Evolutionary conservation across 352 stramenopile species (phyloP), one percentile per base, ranked within the genome.

Genomic region (Pythium utonaiense): DNA sequence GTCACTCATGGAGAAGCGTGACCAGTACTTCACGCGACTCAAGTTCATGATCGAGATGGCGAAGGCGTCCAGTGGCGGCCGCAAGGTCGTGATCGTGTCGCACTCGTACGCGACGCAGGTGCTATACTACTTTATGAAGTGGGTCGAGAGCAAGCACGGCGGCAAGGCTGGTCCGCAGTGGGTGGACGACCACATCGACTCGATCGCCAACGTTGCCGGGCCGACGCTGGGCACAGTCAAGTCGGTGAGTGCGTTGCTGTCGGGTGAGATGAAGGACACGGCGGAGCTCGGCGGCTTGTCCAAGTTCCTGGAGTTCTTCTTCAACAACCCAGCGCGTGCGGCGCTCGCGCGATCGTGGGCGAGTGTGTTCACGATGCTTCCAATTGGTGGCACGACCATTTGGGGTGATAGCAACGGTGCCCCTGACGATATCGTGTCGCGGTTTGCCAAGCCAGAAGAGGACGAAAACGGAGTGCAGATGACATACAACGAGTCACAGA

Each of bases 221-320:
- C 77, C 96, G 22, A 89, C 95, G 6, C 72, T 98, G 27, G 96
- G 96, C n/a, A 84, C 86, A 6, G 71, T 92, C 31, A 99, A 99
- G 76, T 84, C 86, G 0, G 86, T 97, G 21, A 93, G 90, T 58
- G 88, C 94, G 19, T 57, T 98, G 28, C 75, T 98, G 42, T 98
- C 91, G 2, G 96, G 96, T 5, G 95, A 99, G 73, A 98, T 98
- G 83, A 97, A 96, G 60, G 95, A 99, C 62, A 98, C 91, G 16
- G 89, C 86, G 0, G 69, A 98, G 47, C 70, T 98, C 9, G 87
- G 90, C 24, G 80, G 88, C 6, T 64, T 98, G 6, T 93, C 83
- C 47, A 86, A 86, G 45, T 83, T 97, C 57, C 61, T 98, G 3
- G 78, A 80, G 40, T 90, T 86, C 38, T 91, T 91, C 58, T 93